A percentile compares a stretch with the other conserved stretches of the same genome.
These are phyloP conservation scores for Hydnum rufescens DNA, from an alignment of 768 basidiomycete species.

Conservation along the genomic window DNA sequence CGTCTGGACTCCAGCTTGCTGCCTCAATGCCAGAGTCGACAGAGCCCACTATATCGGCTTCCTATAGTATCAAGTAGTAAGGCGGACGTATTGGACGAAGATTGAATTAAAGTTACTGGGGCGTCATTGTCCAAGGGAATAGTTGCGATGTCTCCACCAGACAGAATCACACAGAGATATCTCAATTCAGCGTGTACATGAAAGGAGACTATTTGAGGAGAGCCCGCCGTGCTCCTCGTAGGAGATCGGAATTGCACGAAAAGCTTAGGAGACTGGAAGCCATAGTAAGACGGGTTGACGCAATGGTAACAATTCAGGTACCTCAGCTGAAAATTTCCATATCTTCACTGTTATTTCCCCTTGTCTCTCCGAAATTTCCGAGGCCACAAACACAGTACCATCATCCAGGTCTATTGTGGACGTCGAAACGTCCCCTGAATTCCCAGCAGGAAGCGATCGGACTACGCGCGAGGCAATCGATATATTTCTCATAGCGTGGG, in stretches of 20 bases:
- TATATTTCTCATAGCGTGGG: no score
- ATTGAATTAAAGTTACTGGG: neutral
- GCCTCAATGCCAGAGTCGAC: slow-evolving; percentile 69
- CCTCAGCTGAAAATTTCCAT: no score
- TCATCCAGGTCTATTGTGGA: no score
- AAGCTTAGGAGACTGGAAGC: no score
- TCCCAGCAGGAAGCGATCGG: no score
- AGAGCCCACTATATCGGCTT: slow-evolving; percentile 68
- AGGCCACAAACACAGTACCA: no score
- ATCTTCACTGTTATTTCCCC: no score
- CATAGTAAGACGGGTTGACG: no score
- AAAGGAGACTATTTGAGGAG: slow-evolving; percentile 25
- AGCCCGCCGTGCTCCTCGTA: neutral
- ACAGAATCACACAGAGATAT: slow-evolving; percentile 42
- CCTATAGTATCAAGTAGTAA: neutral
- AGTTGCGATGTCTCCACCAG: slow-evolving; percentile 67
- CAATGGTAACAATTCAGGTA: no score
- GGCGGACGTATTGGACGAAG: slow-evolving; percentile 11
- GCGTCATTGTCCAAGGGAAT: slow-evolving; percentile 24
- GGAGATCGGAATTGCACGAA: neutral
- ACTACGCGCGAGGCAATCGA: no score
- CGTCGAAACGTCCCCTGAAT: no score
- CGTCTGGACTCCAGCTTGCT: slow-evolving; percentile 78
- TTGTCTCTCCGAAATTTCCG: no score
- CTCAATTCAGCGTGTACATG: slow-evolving; percentile 54